Evolutionary conservation across 176 grass and related monocot genomes (phyloP).

Genomic region (Saccharum spontaneum): DNA sequence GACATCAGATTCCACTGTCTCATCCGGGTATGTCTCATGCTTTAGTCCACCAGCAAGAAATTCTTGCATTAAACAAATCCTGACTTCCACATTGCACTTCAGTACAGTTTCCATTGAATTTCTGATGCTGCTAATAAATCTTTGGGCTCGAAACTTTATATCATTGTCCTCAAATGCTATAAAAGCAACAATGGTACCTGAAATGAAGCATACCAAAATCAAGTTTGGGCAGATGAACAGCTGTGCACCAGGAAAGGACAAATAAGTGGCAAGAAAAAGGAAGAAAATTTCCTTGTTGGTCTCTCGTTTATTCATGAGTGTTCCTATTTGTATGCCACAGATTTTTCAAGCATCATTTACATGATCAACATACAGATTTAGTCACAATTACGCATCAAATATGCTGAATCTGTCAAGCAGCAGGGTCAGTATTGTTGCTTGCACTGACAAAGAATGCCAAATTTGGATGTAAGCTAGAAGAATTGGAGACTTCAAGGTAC

Average conservation of each 20-base stretch:
- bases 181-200: constrained; percentile 68
- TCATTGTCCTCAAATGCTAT: constrained; percentile 75
- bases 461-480: constrained; percentile 13
- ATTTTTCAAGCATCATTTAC: neutral
- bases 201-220: constrained; percentile 20
- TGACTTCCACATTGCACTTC: constrained; percentile 72
- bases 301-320: neutral
- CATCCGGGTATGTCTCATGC: constrained; percentile 2
- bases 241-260: neutral
- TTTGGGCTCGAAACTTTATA: constrained; percentile 79
- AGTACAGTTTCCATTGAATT: constrained; percentile 89
- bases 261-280: constrained; percentile 4
- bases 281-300: neutral
- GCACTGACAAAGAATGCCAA: neutral
- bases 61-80: constrained; percentile 55
- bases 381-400: constrained; percentile 31
- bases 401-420: constrained; percentile 2
- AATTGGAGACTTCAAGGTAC: neutral
- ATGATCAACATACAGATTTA: constrained; percentile 26
- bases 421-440: neutral
- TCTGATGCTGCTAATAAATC: constrained; percentile 90
- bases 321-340: neutral
- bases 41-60: constrained; percentile 40
- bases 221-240: neutral
- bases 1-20: constrained; percentile 47